Evolutionary conservation across 1,284 basidiomycete genomes (phyloP), one percentile per base, ranked within the genome.

Genomic region (Microbotryum silenes-acaulis): DNA sequence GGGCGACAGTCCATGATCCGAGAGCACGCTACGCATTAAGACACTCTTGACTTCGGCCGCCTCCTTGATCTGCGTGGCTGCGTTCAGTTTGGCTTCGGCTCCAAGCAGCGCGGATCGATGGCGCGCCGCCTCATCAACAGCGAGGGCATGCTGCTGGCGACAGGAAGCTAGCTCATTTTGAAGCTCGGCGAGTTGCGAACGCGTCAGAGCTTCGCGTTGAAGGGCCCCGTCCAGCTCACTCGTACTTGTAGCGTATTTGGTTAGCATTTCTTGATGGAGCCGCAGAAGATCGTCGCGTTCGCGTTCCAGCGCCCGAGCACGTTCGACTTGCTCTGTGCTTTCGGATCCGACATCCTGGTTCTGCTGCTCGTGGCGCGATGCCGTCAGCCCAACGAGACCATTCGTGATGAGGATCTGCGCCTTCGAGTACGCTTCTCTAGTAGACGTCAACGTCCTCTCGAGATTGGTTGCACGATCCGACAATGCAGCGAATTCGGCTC

Each of bases 351-450:
- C 56, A n/a, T 42, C 23, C 23, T 61, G 37, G 37, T 10, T 42
- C 16, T 56, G 16, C 48, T 47, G 20, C 21, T 47, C 27, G 45
- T 57, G 57, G 20, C 31, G 44, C 44, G 53, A 64, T 3, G 85
- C 83, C 72, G 96, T 79, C 16, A 97, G 78, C 71, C 92, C 85
- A 42, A 90, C 89, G 3, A 97, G 80, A 65, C 85, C 82, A 49
- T 86, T 85, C 0, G 88, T 90, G 2, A 90, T 92, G 51, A 92
- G 78, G 10, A 85, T 85, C 54, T 90, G 81, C 74, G 91, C 84
- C 3, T 85, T 84, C 73, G 91, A 89, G 6, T 89, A 88, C 77
- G 96, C 91, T 75, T 93, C 89, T 12, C 90, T 83, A 47, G 89
- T 60, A 27, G 57, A n/a, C 31, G 51, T 21, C 33, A 65, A 65